phyloP scores from a whole-genome alignment of 2,329 filamentous ascomycete genomes.

The Sarocladium oryzae region DNA sequence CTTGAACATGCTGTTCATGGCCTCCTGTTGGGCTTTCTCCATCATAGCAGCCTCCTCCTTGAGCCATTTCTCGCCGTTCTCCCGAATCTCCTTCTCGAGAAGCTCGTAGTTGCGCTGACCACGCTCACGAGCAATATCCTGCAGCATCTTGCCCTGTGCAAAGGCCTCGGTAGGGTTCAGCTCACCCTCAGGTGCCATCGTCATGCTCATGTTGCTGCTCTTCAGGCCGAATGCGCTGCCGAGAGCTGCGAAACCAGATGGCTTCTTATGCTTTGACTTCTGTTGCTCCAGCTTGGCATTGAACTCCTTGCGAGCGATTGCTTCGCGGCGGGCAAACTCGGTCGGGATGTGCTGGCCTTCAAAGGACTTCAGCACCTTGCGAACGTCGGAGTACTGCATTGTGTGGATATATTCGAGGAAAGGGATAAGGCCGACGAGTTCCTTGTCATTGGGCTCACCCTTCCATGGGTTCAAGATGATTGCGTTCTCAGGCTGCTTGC shows the following conservation, averaged over 20 bases:
- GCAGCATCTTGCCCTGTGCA: conserved; percentile 92
- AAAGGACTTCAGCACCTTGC: conserved; percentile 79
- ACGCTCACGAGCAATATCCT: conserved; percentile 87
- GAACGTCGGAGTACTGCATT: conserved; percentile 84
- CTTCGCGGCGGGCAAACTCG: conserved; percentile 86
- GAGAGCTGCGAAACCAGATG: conserved; percentile 61
- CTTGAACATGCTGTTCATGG: conserved; percentile 82
- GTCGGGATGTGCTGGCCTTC: conserved; percentile 82
- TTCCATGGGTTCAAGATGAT: conserved; percentile 88
- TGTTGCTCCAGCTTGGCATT: conserved; percentile 68
- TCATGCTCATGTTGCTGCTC: conserved; percentile 55
- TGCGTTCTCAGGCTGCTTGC: conserved; percentile 91
- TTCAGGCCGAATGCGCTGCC: conserved; percentile 74
- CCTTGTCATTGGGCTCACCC: conserved; percentile 74
- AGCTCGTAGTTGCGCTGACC: conserved; percentile 85
- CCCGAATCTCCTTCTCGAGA: conserved; percentile 82
- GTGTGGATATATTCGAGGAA: conserved; percentile 97
- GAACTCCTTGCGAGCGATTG: conserved; percentile 77
- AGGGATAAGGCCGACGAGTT: conserved; percentile 82
- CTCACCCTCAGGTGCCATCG: conserved; percentile 58
- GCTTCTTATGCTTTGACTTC: conserved; percentile 48
- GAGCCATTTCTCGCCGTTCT: conserved; percentile 92
- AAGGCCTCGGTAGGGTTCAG: conserved; percentile 68
- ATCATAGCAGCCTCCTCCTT: conserved; percentile 85
- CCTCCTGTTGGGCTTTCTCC: conserved; percentile 84